Base-by-base conservation (phyloP, 2,329 filamentous ascomycete species). In the Fusarium musae region DNA sequence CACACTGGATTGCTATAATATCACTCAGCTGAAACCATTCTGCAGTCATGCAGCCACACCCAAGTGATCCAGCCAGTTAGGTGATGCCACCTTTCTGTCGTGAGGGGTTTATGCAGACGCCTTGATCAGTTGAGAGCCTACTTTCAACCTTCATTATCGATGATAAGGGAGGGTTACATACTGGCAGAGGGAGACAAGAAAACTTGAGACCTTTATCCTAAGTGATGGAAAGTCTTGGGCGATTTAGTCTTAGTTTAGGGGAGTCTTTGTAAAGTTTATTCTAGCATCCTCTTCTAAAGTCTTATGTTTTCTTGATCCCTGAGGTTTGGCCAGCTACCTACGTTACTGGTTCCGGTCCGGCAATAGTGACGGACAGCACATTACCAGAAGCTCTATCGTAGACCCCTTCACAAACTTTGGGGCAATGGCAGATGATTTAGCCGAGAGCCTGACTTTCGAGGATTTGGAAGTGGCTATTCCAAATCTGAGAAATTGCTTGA, bases 291-390 rank as follows among this genome's bases (percentile, higher is more conserved):
- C 6, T 6, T 34, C 32, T 34, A 8, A 7, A 32, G 12, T 34
- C 15, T 36, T 16, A 15, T 15, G 1, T 8, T 9, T 16, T 36
- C 7, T 36, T 16, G 34, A 15, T 36, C 34, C 7, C 1, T 36
- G 15, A 36, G 6, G 11, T 30, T 23, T 23, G 16, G 15, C 21
- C 19, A 15, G 2, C 16, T 23, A 1, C 26, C 3, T 34, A 15
- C 16, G 1, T 32, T n/a, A 26, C 9, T 57, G 0, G 28, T 32
- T 5, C 28, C 32, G 0, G 3, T 6, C 15, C 21, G 5, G 12
- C 26, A 21, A 17, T 2, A 23, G 15, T 56, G 4, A 3, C 26
- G 15, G 16, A 7, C 42, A 7, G 3, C 7, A 13, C 6, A 8
- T 16, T 36, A 36, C 16, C 7, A 10, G 3, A 42, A 30, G 37